A percentile compares a stretch with the other conserved stretches of the same genome.
These are phyloP conservation scores for Samsoniella hepiali DNA, from an alignment of 2,329 filamentous ascomycete species.

Conservation along the genomic window DNA sequence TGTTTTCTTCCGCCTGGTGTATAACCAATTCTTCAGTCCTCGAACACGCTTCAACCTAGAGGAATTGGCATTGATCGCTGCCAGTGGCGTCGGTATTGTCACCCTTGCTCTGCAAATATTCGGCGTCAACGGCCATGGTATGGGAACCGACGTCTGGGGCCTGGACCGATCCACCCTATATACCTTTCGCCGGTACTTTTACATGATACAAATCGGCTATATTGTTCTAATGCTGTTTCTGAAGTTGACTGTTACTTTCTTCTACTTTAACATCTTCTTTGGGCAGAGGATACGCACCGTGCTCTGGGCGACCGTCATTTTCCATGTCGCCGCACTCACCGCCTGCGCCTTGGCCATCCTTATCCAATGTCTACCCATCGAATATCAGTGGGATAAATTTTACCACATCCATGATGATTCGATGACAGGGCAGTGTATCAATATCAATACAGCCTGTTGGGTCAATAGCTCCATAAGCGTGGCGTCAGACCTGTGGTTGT, in stretches of 20 bases:
- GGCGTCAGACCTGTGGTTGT: slow-evolving; percentile 44
- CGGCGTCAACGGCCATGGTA: slow-evolving; percentile 33
- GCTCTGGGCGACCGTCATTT: slow-evolving; percentile 36
- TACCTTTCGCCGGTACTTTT: slow-evolving; percentile 38
- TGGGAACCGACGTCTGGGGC: slow-evolving; percentile 46
- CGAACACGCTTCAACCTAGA: slow-evolving; percentile 31
- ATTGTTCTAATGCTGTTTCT: slow-evolving; percentile 40
- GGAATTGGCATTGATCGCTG: slow-evolving; percentile 34
- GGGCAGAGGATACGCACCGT: slow-evolving; percentile 32
- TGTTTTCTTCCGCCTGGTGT: slow-evolving; percentile 36
- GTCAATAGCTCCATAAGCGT: slow-evolving; percentile 46
- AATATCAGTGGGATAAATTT: slow-evolving; percentile 48
- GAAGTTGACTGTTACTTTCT: slow-evolving; percentile 47
- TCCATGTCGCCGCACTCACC: slow-evolving; percentile 34
- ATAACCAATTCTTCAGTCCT: slow-evolving; percentile 33
- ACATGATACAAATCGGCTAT: slow-evolving; percentile 38
- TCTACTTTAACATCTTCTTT: slow-evolving; percentile 50
- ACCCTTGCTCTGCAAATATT: slow-evolving; percentile 30
- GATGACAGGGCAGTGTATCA: slow-evolving; percentile 43
- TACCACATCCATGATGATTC: slow-evolving; percentile 29
- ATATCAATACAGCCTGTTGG: slow-evolving; percentile 45
- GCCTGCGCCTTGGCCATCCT: slow-evolving; percentile 38
- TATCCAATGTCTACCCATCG: slow-evolving; percentile 47
- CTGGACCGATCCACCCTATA: slow-evolving; percentile 38
- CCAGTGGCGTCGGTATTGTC: slow-evolving; percentile 29